Evolutionary conservation across 73 alveolate genomes (phyloP).

Genomic region (Urostyla sp.): DNA sequence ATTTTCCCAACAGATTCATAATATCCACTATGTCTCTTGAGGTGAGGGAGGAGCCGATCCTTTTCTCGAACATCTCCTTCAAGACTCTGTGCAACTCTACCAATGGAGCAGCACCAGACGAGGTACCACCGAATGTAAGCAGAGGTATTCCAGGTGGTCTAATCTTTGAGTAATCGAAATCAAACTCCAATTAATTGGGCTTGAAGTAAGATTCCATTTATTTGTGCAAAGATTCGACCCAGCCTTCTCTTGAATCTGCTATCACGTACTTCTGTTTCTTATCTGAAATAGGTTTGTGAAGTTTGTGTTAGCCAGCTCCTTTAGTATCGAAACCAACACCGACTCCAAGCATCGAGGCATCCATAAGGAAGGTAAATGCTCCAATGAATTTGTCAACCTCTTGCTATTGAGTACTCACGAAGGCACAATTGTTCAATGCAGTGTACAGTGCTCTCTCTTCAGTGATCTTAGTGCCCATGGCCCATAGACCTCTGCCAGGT

Average conservation of each 20-base stretch:
- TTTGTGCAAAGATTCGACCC: constrained; percentile 60
- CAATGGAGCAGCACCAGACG: constrained; percentile 74
- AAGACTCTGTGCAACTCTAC: constrained; percentile 44
- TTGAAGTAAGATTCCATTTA: constrained; percentile 45
- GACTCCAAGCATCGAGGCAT: constrained; percentile 71
- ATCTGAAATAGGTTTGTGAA: constrained; percentile 20
- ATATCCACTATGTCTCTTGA: constrained; percentile 75
- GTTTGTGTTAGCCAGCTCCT: constrained; percentile 36
- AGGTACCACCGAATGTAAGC: constrained; percentile 73
- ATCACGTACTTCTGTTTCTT: neutral
- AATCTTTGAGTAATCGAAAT: constrained; percentile 61
- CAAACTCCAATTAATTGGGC: constrained; percentile 9
- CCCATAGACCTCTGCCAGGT: constrained; percentile 83
- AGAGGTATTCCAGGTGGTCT: constrained; percentile 71
- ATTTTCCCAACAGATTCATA: constrained; percentile 77
- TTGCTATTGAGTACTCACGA: constrained; percentile 59
- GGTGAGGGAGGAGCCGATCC: constrained; percentile 3
- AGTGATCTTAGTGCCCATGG: constrained; percentile 75
- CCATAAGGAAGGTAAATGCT: constrained; percentile 71
- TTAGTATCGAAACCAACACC: constrained; percentile 86
- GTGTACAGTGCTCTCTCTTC: constrained; percentile 65
- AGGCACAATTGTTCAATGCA: constrained; percentile 76
- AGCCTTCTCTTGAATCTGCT: constrained; percentile 74
- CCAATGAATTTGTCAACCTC: neutral
- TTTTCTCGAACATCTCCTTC: constrained; percentile 9